Conservation (phyloP, 331 rosid species). For the Spiraea crenata region DNA sequence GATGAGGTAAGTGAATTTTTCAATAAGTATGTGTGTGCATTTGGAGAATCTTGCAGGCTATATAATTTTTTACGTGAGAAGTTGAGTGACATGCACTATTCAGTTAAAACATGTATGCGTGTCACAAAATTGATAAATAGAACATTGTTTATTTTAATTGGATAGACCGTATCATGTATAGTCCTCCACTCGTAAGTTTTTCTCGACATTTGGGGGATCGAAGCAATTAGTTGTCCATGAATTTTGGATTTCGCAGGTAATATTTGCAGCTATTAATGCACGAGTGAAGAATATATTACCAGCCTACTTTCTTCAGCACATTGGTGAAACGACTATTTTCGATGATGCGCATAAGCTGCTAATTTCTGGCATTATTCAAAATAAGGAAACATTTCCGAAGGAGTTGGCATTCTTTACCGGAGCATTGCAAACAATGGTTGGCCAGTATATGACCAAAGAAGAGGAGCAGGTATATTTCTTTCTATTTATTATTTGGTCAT, state of each 20-base stretch:
- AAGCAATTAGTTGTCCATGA: neutral
- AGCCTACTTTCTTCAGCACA: slow-evolving; percentile 67
- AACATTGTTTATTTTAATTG: too few relatives aligned
- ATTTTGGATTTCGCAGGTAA: slow-evolving; percentile 55
- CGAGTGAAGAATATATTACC: slow-evolving; percentile 78
- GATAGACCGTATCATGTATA: too few relatives aligned
- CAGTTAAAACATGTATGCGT: too few relatives aligned
- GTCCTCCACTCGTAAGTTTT: too few relatives aligned
- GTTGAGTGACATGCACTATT: too few relatives aligned
- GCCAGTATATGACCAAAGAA: slow-evolving; percentile 88
- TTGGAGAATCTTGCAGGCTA: too few relatives aligned
- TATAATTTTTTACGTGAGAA: too few relatives aligned
- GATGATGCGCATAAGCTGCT: slow-evolving; percentile 58
- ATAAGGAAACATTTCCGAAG: slow-evolving; percentile 57
- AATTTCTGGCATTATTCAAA: slow-evolving; percentile 38
- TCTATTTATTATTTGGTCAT: neutral
- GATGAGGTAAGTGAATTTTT: slow-evolving; percentile 59
- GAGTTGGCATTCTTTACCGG: slow-evolving; percentile 72
- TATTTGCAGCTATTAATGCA: slow-evolving; percentile 75
- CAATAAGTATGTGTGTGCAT: neutral
- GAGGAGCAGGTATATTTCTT: slow-evolving; percentile 68
- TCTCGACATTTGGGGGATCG: neutral
- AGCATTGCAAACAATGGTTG: slow-evolving; percentile 56
- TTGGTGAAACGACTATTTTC: slow-evolving; percentile 59
- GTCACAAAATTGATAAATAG: too few relatives aligned